Conservation (phyloP, 257 asterid genomes). For the Scutellaria barbata region DNA sequence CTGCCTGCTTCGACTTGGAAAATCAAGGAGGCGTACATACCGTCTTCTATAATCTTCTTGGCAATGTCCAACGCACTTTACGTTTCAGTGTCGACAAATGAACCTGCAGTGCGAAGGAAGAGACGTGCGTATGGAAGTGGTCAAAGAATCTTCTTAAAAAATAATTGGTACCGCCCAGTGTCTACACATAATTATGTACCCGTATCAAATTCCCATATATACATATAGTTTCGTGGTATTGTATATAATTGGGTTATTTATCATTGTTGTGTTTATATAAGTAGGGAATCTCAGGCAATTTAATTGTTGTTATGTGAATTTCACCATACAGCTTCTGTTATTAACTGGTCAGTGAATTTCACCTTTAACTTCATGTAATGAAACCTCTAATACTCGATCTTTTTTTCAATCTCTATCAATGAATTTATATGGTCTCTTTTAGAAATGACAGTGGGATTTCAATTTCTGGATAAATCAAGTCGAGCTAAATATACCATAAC, state of each 20-base stretch:
- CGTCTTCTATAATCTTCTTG: background rate
- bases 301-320: background rate
- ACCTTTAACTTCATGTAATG: background rate
- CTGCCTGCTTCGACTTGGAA: background rate
- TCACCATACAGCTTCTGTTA: background rate
- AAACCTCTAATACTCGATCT: constrained; percentile 1
- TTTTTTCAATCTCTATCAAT: background rate
- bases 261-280: constrained; percentile 5
- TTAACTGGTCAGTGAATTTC: background rate
- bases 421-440: background rate
- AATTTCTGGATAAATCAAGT: background rate
- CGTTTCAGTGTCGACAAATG: background rate
- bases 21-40: background rate
- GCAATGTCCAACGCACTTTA: background rate
- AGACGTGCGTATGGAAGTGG: constrained; percentile 9
- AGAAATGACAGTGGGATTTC: background rate
- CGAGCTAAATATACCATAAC: background rate
- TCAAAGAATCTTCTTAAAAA: background rate
- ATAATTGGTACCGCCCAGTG: constrained; percentile 21
- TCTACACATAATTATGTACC: constrained; percentile 24
- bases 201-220: constrained; percentile 27
- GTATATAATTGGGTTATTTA: constrained; percentile 36
- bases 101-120: background rate
- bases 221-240: constrained; percentile 26
- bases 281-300: constrained; percentile 11